Evolutionary conservation across 2,329 filamentous ascomycete genomes (phyloP), one percentile per base, ranked within the genome.

Genomic region (Pseudogymnoascus sp.): DNA sequence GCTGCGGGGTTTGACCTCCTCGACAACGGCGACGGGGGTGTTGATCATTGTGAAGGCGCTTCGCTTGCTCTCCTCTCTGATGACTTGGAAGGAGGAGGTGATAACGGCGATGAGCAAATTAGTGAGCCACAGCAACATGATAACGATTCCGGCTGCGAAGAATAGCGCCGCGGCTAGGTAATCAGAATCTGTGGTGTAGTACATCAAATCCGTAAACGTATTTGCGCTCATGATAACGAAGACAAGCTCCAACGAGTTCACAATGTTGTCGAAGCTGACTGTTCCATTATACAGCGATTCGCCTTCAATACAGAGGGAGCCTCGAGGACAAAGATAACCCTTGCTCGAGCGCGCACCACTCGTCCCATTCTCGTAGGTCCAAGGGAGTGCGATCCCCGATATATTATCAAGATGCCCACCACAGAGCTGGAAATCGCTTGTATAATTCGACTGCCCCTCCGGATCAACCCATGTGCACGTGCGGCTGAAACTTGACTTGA

Each of bases 181-280:
- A 73, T 99, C 95, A 25, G 91, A 96, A 71, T 96, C 87, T 61
- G 90, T 92, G 4, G 93, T 92, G 69, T 91, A 90, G 75, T 99
- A 99, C 80, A 99, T 91, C 61, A 97, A 78, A 74, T 97, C 91
- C 1, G 91, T 89, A 75, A 96, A 99, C 0, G 95, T 99, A 73
- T 99, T 99, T 59, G 92, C 93, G 70, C 91, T 96, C 91, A 99
- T 99, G 72, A 99, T 88, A 60, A 99, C 91, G 72, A 99, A 99
- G 1, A 99, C 93, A 63, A 97, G 80, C 76, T 99, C 92, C 61
- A 97, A 78, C 0, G 93, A 97, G 67, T 97, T 88, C 31, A 91
- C 77, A 41, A 99, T 96, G 72, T 97, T 93, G 78, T 99, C 95
- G 71, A 97, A 99, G 73, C 88, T 96, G 69, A 97, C 83, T 0